Conservation (phyloP, 441 rosid genomes). For the Pelargonium cotyledonis region DNA sequence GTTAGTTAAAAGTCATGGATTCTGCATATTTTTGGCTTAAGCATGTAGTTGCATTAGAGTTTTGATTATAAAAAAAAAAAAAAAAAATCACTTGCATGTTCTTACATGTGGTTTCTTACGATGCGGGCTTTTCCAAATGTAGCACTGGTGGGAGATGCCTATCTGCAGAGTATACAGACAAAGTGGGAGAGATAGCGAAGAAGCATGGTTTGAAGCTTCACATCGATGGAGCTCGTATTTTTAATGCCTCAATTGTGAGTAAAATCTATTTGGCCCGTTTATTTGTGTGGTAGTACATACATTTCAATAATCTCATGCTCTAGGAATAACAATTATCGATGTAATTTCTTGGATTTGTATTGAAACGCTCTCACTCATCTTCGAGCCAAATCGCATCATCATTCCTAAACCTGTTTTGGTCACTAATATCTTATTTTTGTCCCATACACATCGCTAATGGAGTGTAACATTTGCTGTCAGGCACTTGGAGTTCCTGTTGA, state of each 20-base stretch:
- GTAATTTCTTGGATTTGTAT: background rate
- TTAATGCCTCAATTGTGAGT: conserved; percentile 84
- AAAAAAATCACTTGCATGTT: background rate
- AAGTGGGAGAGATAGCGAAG: conserved; percentile 71
- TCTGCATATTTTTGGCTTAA: too few relatives aligned
- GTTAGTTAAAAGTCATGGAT: too few relatives aligned
- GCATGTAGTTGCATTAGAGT: background rate
- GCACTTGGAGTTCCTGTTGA: conserved; percentile 78
- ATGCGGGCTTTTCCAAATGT: conserved; percentile 24
- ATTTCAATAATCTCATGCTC: background rate
- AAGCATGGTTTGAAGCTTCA: conserved; percentile 86
- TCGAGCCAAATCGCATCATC: too few relatives aligned
- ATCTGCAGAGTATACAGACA: conserved; percentile 60
- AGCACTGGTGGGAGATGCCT: conserved; percentile 85
- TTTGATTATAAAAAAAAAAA: too few relatives aligned
- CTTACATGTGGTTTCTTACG: conserved; percentile 8
- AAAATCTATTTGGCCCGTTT: background rate
- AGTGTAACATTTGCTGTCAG: conserved; percentile 28
- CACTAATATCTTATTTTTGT: background rate
- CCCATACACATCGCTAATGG: background rate
- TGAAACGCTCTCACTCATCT: background rate
- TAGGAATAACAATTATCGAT: background rate
- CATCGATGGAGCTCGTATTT: conserved; percentile 89
- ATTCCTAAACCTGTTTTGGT: background rate
- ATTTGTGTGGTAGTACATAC: background rate